Conservation (phyloP, 2,329 filamentous ascomycete genomes). For the Xylaria sp. region DNA sequence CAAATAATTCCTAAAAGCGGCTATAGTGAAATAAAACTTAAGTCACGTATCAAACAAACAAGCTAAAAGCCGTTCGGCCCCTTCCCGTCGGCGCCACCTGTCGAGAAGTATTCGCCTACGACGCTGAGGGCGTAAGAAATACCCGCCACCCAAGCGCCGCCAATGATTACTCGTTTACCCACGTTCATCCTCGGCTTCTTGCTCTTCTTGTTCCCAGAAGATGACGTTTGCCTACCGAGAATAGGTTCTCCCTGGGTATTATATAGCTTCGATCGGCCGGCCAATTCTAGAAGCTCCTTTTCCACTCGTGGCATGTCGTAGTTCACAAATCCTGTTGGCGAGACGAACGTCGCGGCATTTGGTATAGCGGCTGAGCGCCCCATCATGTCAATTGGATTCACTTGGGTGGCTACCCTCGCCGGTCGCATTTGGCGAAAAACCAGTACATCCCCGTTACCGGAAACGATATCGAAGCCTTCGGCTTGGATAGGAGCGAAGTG, state of each 20-base stretch:
- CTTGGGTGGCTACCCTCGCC: conserved; percentile 18
- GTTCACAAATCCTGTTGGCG: conserved; percentile 69
- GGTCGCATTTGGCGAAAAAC: conserved; percentile 67
- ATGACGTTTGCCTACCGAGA: conserved; percentile 49
- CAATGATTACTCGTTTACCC: conserved; percentile 56
- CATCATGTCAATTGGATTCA: conserved; percentile 67
- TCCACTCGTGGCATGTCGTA: conserved; percentile 53
- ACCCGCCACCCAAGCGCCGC: conserved; percentile 60
- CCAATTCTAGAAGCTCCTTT: conserved; percentile 37
- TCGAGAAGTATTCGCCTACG: conserved; percentile 62
- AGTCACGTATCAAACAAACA: neutral
- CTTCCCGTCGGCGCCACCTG: conserved; percentile 51
- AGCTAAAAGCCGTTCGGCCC: conserved; percentile 44
- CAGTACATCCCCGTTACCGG: conserved; percentile 66
- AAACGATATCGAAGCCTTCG: conserved; percentile 70
- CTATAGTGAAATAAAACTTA: too few relatives aligned
- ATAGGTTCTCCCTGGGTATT: conserved; percentile 54
- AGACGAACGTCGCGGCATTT: conserved; percentile 63
- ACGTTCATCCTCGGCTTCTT: conserved; percentile 47
- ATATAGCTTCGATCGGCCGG: conserved; percentile 51
- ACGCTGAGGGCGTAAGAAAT: conserved; percentile 64
- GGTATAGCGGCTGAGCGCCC: conserved; percentile 47
- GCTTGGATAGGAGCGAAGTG: conserved; percentile 63
- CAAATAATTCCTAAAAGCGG: too few relatives aligned
- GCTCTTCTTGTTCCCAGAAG: conserved; percentile 30